Evolutionary conservation across 2,329 filamentous ascomycete genomes (phyloP).

Genomic region (Elsinoe perseae): DNA sequence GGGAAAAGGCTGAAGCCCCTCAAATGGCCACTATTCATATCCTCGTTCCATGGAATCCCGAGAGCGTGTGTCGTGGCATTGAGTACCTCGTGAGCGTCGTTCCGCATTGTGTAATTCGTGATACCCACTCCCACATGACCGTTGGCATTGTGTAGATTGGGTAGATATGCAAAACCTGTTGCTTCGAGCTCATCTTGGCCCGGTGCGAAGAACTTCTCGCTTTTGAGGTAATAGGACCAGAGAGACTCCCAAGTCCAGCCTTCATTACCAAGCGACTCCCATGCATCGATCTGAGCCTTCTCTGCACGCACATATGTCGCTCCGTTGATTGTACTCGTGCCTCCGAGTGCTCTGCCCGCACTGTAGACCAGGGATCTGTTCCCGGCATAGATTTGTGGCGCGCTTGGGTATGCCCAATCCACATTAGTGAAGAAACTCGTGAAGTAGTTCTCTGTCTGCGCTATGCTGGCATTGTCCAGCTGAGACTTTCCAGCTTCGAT

Average conservation of each 20-base stretch:
- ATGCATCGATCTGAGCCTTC: slow-evolving; percentile 26
- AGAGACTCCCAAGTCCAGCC: slow-evolving; percentile 26
- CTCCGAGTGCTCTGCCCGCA: slow-evolving; percentile 26
- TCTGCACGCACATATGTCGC: slow-evolving; percentile 27
- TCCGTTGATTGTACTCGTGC: slow-evolving; percentile 24
- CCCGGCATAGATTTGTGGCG: slow-evolving; percentile 17
- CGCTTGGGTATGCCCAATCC: slow-evolving; percentile 26
- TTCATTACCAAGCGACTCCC: slow-evolving; percentile 32
- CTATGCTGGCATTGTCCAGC: background rate
- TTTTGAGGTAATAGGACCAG: slow-evolving; percentile 22
- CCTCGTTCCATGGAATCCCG: slow-evolving; percentile 34
- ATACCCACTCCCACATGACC: background rate
- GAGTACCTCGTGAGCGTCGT: slow-evolving; percentile 22
- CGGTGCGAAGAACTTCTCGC: slow-evolving; percentile 17
- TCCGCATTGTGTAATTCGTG: background rate
- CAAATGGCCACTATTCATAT: slow-evolving; percentile 39
- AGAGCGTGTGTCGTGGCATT: slow-evolving; percentile 32
- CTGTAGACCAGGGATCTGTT: slow-evolving; percentile 22
- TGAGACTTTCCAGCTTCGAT: slow-evolving; percentile 21
- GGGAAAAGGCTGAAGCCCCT: slow-evolving; percentile 39
- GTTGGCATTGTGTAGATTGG: background rate
- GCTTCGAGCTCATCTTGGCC: background rate
- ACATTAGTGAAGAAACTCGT: slow-evolving; percentile 17
- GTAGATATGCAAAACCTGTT: background rate
- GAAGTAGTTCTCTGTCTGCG: slow-evolving; percentile 20